Percentiles rank a stretch among this genome's conserved stretches.
phyloP scores from a whole-genome alignment of 2,329 filamentous ascomycete species.

The Shiraia bambusicola region DNA sequence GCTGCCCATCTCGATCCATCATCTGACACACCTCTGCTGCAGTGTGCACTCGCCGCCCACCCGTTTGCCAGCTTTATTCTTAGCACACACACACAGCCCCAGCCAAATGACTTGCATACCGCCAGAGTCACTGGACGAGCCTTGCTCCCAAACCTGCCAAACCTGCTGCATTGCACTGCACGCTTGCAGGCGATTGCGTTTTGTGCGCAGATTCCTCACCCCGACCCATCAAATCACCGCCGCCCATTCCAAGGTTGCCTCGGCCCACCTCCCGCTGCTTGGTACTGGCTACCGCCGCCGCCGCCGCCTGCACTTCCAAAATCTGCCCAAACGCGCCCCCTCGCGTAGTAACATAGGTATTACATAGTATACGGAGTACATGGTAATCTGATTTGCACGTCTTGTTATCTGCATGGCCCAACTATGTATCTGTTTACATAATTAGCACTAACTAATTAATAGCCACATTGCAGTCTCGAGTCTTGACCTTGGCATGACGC shows the following conservation, averaged over 20 bases:
- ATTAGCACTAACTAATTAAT: no score
- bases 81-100: conserved; percentile 6
- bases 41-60: conserved; percentile 11
- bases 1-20: conserved; percentile 21
- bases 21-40: conserved; percentile 16
- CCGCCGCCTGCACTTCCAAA: conserved; percentile 1
- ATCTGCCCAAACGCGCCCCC: no score
- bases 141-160: conserved; percentile 3
- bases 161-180: conserved; percentile 5
- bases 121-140: not conserved
- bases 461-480: no score
- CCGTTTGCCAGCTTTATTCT: conserved; percentile 19
- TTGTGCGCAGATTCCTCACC: conserved; percentile 11
- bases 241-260: conserved; percentile 7
- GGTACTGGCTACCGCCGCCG: conserved; percentile 5
- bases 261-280: conserved; percentile 3
- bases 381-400: no score
- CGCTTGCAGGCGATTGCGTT: not conserved
- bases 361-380: no score
- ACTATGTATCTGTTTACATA: no score
- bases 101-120: conserved; percentile 17
- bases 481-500: no score
- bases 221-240: conserved; percentile 9
- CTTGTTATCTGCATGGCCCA: no score
- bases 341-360: no score